Base-by-base conservation (phyloP, 805 yeast genomes). In the Kazachstania viticola region DNA sequence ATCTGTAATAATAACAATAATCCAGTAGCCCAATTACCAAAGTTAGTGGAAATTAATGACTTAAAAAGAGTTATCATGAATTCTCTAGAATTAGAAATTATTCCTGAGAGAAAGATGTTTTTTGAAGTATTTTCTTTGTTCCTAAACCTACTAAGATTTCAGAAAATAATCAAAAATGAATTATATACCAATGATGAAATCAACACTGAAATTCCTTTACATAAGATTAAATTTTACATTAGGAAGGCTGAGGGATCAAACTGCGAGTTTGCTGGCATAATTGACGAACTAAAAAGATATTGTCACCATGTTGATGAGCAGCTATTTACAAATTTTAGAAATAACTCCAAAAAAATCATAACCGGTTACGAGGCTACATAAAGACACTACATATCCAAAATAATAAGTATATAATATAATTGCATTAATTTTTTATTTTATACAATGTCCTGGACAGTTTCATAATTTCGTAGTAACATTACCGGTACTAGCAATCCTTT, bases 161-260 rank as follows among this genome's bases (percentile, higher is more conserved):
- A 39, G 31, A 36, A 32, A 12, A 14, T 16, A 9, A 21, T 48
- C 19, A 25, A 38, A 25, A 18, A 26, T 3, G 37, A 25, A n/a
- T 15, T 29, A 27, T 36, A 51, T 13, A 9, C 14, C 3, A 38
- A 43, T 32, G 50, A 47, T 12, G 38, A 36, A 4, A 36, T 46
- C 9, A 34, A 45, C 9, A 32, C 35, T 4, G 49, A 46, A 6
- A 45, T 43, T 2, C 44, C 57, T 16, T 14, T 56, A 5, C 33
- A 41, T 2, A 45, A 56, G 37, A 30, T 69, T 21, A 59, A 65
- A 31, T 66, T 62, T 36, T 62, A 60, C 31, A 38, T 70, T 33
- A 56, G 75, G 32, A 71, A 73, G 44, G 38, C 71, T 24, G 64
- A 60, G 28, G 77, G 73, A 3, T 55, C 67, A 13, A 55, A 34